phyloP scores from a whole-genome alignment of 2,329 filamentous ascomycete species.

The Aspergillus awamori region DNA sequence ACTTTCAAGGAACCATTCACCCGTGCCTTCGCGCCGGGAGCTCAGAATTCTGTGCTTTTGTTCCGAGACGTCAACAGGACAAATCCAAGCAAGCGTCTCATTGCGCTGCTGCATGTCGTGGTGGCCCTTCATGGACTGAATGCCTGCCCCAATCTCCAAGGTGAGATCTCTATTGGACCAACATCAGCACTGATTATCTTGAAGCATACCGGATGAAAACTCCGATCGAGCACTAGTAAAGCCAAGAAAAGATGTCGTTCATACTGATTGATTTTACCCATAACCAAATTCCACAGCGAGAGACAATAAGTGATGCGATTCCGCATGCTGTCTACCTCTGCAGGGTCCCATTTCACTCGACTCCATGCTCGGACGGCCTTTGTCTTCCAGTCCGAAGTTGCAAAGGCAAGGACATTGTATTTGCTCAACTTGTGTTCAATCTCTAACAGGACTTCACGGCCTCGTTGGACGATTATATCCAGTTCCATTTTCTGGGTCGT shows the following conservation, averaged over 20 bases:
- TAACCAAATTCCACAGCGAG: neutral
- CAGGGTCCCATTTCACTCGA: neutral
- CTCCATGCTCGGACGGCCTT: neutral
- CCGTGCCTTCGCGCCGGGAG: neutral
- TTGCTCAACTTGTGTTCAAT: neutral
- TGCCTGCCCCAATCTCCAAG: too few species aligned
- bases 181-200: too few species aligned
- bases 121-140: too few species aligned
- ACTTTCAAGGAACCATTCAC: neutral
- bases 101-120: too few species aligned
- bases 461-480: too few species aligned
- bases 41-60: neutral
- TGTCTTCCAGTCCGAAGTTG: neutral
- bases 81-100: too few species aligned
- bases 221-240: neutral
- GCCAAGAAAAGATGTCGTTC: neutral
- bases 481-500: too few species aligned
- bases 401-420: neutral
- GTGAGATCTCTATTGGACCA: too few species aligned
- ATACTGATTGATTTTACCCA: neutral
- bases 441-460: too few species aligned
- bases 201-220: too few species aligned
- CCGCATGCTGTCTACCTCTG: neutral
- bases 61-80: neutral
- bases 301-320: neutral